Evolutionary conservation across 257 asterid genomes (phyloP), one percentile per base, ranked within the genome.

Genomic region (Rauvolfia tetraphylla): DNA sequence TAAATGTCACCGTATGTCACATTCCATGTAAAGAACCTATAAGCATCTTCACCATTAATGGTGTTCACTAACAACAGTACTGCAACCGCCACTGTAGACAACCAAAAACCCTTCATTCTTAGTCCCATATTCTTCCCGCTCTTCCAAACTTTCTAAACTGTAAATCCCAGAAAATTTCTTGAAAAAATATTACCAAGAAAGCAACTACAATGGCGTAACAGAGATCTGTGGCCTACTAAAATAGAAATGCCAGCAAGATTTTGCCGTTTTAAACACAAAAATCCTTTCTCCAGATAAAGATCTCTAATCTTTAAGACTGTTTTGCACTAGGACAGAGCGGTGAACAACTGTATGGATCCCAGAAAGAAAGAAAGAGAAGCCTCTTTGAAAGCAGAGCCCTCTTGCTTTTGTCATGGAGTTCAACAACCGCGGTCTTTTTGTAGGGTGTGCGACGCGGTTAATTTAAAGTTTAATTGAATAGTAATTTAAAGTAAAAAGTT

Each of bases 1-100:
- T 86, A 86, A 34, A 86, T 86, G 78, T 84, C 86, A 13, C 90
- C 88, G 63, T 84, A 86, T 49, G 85, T 78, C 31, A 86, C 75
- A 75, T 86, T 80, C 90, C 90, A 86, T 18, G 77, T 84, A 48
- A 79, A 86, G 38, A 74, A 82, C 61, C 68, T 71, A 62, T 86
- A 86, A 10, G 90, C 82, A 63, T 83, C 86, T 59, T 86, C 90
- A 0, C 85, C 90, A 74, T 77, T 73, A 9, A 78, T 7, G 51
- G 80, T 68, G 34, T 62, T 31, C 49, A 78, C 54, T 39, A 69
- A 31, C 23, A 79, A n/a, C 9, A 79, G 39, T 7, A 82, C 36
- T 23, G 46, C 56, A 38, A 76, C 74, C 54, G 65, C 73, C 71
- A 82, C 23, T 31, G 77, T 4, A 77, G 38, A 54, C 75, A 79